phyloP scores from a whole-genome alignment of 2,329 filamentous ascomycete species.

The Neurospora sp. region DNA sequence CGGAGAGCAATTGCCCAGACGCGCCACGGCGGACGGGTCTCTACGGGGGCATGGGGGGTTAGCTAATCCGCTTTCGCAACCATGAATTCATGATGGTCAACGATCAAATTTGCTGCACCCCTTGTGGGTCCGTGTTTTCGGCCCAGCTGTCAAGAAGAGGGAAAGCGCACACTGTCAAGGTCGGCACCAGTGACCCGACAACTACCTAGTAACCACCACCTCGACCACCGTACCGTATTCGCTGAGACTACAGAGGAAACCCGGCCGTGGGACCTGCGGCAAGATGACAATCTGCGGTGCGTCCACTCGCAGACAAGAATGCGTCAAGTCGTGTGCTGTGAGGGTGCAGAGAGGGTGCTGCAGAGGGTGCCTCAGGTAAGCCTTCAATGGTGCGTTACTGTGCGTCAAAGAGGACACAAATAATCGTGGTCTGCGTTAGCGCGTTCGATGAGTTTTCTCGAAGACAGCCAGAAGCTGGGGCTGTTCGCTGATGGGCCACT shows the following conservation, averaged over 20 bases:
- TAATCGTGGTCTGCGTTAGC: constrained; percentile 6
- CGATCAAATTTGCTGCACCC: background rate
- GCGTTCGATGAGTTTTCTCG: constrained; percentile 20
- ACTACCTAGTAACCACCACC: background rate
- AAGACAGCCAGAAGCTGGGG: constrained; percentile 19
- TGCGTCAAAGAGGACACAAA: background rate
- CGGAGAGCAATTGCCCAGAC: background rate
- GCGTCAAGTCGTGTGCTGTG: background rate
- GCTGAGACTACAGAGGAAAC: background rate
- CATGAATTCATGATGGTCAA: background rate
- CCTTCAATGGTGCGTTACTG: background rate
- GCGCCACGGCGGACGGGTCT: background rate
- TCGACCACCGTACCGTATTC: background rate
- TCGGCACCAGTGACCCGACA: background rate
- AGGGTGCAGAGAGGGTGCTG: background rate
- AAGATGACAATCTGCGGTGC: background rate
- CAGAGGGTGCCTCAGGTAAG: background rate
- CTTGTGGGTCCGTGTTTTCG: background rate
- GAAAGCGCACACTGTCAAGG: background rate
- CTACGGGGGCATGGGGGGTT: background rate
- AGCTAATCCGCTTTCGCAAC: background rate
- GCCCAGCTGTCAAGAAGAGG: background rate
- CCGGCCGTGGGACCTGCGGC: background rate
- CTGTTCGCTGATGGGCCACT: constrained; percentile 9
- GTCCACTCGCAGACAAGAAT: background rate